Evolutionary conservation across 345 rosid genomes (phyloP), one percentile per base, ranked within the genome.

Genomic region (Streptanthus diversifolius): DNA sequence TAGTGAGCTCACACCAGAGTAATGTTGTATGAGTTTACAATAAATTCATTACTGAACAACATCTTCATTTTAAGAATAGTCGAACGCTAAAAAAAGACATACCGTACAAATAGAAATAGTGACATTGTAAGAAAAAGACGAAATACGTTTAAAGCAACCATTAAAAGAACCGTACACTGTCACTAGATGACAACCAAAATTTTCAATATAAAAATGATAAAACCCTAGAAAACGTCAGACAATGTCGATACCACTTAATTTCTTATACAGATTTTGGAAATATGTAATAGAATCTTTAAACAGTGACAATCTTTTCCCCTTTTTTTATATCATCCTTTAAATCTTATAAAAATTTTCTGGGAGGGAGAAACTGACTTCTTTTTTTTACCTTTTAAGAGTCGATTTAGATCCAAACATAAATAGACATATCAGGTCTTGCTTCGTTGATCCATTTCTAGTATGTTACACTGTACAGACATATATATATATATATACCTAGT

Each of bases 211-310:
- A 76, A 69, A 76, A 66, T 69, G 66, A 63, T 39, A 54, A 63
- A 71, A 57, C 80, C 76, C 80, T 77, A 64, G 72, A 70, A 55
- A 63, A 76, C 71, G 67, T 76, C 80, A 29, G 66, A 32, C 3
- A 21, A 29, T 37, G 75, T 55, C 36, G 71, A 70, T 40, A 67
- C 25, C 53, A 44, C 41, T 35, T 55, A 63, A 41, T 61, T 61
- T 62, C 59, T 49, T 25, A 51, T 24, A 51, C 25, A 54, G 41
- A 10, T 54, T 27, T 69, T 44, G 8, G 54, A 21, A 69, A 43
- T 17, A 37, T 5, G 37, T 54, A 54, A 36, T 29, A 48, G 71
- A 76, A 63, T 37, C 75, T 45, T 54, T 27, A 44, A 36, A 76
- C 59, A 63, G 71, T 39, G 30, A 40, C 30, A 70, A 63, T 47